Evolutionary conservation across 73 alveolate species (phyloP), one percentile per base, ranked within the genome.

Genomic region (Breviolum minutum): DNA sequence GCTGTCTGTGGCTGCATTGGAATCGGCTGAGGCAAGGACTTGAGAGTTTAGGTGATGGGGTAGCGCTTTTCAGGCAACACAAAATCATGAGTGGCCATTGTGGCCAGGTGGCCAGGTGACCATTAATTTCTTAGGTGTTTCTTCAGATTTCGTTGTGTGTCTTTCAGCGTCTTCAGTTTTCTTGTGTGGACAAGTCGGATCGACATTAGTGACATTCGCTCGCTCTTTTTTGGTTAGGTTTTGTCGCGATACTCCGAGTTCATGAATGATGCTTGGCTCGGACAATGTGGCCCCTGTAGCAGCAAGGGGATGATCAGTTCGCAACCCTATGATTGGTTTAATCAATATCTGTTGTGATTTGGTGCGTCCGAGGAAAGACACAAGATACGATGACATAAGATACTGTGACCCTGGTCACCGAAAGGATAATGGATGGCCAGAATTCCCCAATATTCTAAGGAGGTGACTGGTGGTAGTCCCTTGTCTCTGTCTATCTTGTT

Each of bases 1-100:
- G 32, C 97, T 90, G 63, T 73, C 87, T 40, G 97, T 90, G 32
- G 97, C 97, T 14, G 87, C 85, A 5, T 77, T 90, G 76, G 97
- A 90, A 54, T 73, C 87, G 9, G 97, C 97, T 16, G 76, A 90
- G 97, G 97, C 85, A 27, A 13, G 95, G 22, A 60, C 86, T 27
- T 14, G 63, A 2, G 63, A n/a, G 17, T 79, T n/a, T 6, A 22
- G 26, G 17, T 17, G 24, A 14, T 68, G 77, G 24, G 17, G 77
- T 68, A 17, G 17, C n/a, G 77, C n/a, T 68, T 66, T 11, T 66
- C 74, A 40, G 77, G 77, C 77, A 14, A 4, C 2, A 14, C 17
- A 68, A 22, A 68, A 68, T 17, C 77, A 22, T 22, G 77, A 14
- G 17, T 17, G 77, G 24, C 24, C 77, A 14, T 2, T 2, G n/a